Evolutionary conservation across 2,329 filamentous ascomycete genomes (phyloP), one percentile per base, ranked within the genome.

Genomic region (Aurifilum marmelostoma): DNA sequence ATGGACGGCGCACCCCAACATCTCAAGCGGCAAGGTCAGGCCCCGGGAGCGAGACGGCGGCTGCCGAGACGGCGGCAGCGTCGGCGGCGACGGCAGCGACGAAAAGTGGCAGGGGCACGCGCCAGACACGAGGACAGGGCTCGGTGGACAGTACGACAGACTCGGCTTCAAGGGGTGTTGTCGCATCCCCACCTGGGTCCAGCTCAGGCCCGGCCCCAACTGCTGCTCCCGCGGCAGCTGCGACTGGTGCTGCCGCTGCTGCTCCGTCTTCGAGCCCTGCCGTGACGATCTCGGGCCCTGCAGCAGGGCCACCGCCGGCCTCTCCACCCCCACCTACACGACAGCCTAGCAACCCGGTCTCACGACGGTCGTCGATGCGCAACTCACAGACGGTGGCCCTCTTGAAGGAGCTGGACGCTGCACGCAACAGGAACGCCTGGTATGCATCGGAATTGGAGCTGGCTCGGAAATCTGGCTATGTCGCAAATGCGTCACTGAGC

Each of bases 381-480:
- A 86, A 89, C 75, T 84, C 88, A 9, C 89, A 91, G 73, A 91
- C 91, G 1, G 91, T 92, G 72, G 89, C 92, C 0, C 79, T 97
- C 16, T 84, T 93, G 18, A 95, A 96, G 77, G 96, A 99, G 77
- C 84, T 99, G 2, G 95, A 99, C 77, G 85, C 89, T 11, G 87
- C 91, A 3, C 92, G 93, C 75, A 96, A 91, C 76, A 89, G 92
- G 65, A 98, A 97, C 80, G 95, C 95, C 0, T 99, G 96, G 96
- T 97, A 97, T 79, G 93, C 94, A 9, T 97, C 95, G 0, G 96
- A 99, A 80, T 84, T 99, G 60, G 93, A 97, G 69, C 83, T 99
- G 72, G 97, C 96, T 8, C 89, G 92, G 63, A 97, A 97, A 80
- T 89, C 93, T 54, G 96, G 96, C 6, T 99, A 98, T 76, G 86